A percentile compares a stretch with the other conserved stretches of the same genome.
Conservation (phyloP, 768 basidiomycete species). For the Epithele typhae region DNA sequence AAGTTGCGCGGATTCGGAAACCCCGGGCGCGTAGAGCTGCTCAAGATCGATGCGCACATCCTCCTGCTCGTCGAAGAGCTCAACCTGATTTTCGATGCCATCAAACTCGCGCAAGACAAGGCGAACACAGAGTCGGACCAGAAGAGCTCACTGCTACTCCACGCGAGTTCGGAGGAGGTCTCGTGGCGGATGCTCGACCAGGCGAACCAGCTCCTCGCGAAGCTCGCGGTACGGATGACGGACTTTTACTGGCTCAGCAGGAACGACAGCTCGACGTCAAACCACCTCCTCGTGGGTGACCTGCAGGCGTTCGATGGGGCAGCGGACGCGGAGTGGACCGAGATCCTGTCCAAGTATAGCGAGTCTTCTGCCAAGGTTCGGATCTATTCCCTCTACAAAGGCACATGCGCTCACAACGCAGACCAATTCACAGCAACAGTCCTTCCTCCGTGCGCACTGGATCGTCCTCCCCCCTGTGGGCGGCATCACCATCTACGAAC, state of each 20-base stretch:
- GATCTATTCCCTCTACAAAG: conserved; percentile 10
- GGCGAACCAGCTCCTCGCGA: conserved; percentile 67
- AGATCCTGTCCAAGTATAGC: conserved; percentile 79
- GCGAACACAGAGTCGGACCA: conserved; percentile 60
- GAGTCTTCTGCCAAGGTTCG: conserved; percentile 65
- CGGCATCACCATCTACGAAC: conserved; percentile 86
- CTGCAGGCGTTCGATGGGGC: conserved; percentile 85
- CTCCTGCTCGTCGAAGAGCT: conserved; percentile 74
- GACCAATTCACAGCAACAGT: conserved; percentile 50
- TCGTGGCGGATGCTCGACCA: conserved; percentile 90
- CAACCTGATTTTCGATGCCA: conserved; percentile 80
- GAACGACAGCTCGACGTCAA: conserved; percentile 84
- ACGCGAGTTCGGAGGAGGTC: conserved; percentile 80
- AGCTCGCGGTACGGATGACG: conserved; percentile 77
- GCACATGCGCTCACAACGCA: background rate
- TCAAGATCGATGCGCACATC: conserved; percentile 70
- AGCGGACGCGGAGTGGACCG: conserved; percentile 77
- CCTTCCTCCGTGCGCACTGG: conserved; percentile 80
- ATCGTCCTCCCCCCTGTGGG: conserved; percentile 85
- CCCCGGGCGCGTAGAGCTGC: conserved; percentile 48
- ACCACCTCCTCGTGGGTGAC: conserved; percentile 69
- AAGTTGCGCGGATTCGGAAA: conserved; percentile 37
- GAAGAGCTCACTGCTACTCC: conserved; percentile 76
- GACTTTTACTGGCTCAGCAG: conserved; percentile 81
- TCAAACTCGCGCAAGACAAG: conserved; percentile 78